Percentiles rank a stretch among this genome's conserved stretches.
phyloP scores from a whole-genome alignment of 441 rosid species.

The Manihot esculenta region DNA sequence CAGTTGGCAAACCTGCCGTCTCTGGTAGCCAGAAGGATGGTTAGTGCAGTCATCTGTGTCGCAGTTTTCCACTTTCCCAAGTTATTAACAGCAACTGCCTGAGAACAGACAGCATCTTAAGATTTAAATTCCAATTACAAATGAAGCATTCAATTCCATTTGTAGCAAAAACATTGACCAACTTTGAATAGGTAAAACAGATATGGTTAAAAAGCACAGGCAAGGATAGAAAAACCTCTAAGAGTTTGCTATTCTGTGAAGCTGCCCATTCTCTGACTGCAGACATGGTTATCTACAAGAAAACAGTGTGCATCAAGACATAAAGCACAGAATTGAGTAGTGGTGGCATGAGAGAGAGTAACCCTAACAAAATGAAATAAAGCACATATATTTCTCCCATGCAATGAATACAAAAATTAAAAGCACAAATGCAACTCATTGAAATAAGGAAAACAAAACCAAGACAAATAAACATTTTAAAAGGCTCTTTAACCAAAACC shows the following conservation, averaged over 20 bases:
- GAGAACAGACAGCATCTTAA: background rate
- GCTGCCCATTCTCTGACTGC: constrained; percentile 99
- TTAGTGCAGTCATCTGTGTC: constrained; percentile 88
- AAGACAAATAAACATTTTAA: background rate
- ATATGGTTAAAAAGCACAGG: background rate
- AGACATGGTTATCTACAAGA: constrained; percentile 99
- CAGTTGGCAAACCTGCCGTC: constrained; percentile 51
- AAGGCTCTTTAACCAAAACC: background rate
- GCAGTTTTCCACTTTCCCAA: constrained; percentile 99
- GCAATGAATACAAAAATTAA: background rate
- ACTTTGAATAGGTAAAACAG: constrained; percentile 2
- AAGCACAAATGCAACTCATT: background rate
- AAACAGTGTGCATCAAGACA: too few relatives aligned
- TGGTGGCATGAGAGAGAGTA: background rate
- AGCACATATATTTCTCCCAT: background rate
- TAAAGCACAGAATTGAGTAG: too few relatives aligned
- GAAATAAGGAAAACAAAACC: background rate
- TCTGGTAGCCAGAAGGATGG: constrained; percentile 80
- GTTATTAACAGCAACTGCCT: constrained; percentile 98
- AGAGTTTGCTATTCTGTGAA: constrained; percentile 71
- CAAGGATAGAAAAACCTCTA: constrained; percentile 53
- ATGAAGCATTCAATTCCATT: too few relatives aligned
- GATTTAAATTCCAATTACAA: constrained; percentile 4
- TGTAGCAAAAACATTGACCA: too few relatives aligned
- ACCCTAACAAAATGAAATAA: background rate